These are phyloP conservation scores for Xanthoconium separans DNA, from an alignment of 1,284 basidiomycete genomes.

Conservation along the genomic window DNA sequence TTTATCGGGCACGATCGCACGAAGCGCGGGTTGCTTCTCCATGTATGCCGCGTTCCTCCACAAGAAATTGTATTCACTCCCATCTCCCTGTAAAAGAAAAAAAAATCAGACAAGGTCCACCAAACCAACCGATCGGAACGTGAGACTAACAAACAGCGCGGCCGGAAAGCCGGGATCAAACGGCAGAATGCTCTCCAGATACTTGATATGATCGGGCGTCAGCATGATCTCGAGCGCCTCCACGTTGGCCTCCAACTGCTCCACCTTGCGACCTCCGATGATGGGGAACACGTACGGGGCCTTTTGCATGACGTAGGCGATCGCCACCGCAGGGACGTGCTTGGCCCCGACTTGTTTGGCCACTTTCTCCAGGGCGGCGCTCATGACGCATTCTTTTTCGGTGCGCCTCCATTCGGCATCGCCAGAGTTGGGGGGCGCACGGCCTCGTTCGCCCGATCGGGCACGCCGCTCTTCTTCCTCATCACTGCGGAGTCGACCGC, in stretches of 20 bases:
- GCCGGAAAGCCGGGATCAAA: conserved; percentile 2
- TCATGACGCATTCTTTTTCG: not conserved
- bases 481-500: conserved; percentile 9
- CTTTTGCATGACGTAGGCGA: conserved; percentile 15
- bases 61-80: not conserved
- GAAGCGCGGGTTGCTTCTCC: not conserved
- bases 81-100: not conserved
- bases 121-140: not conserved
- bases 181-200: not conserved
- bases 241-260: conserved; percentile 2
- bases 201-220: conserved; percentile 2
- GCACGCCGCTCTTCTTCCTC: conserved; percentile 9
- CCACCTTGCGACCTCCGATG: conserved; percentile 12
- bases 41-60: not conserved
- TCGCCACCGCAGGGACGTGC: conserved; percentile 1
- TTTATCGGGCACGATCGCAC: not conserved
- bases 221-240: conserved; percentile 5
- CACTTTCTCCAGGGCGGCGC: not conserved
- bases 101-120: not conserved
- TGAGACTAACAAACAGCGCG: not conserved
- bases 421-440: not conserved
- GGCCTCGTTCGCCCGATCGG: not conserved
- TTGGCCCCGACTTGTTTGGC: conserved; percentile 1
- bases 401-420: not conserved
- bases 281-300: conserved; percentile 8